Base-by-base conservation (phyloP, 2,329 filamentous ascomycete genomes). In the Coniochaeta pulveracea region DNA sequence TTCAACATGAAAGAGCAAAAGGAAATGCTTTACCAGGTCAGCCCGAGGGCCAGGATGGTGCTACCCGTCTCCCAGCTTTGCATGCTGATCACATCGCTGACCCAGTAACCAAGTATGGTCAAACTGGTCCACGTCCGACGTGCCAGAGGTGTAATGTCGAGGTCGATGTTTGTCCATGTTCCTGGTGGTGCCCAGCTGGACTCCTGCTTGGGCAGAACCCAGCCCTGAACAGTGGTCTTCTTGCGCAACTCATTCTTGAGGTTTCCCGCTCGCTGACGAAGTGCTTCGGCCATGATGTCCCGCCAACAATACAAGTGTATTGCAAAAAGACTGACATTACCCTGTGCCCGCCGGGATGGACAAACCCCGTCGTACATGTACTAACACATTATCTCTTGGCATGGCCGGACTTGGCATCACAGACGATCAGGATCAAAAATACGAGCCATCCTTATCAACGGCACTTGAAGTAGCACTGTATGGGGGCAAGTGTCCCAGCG, bases 11-110 rank as follows among this genome's bases (percentile, higher is more conserved):
- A n/a, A n/a, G n/a, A 3, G 22, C 6, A 22, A 26, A 7, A 12
- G 21, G 21, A n/a, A n/a, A 72, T n/a, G 6, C 18, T 28, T n/a
- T 31, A 31, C 28, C 43, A 47, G 19, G 45, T 46, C 22, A 48
- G 25, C 11, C 46, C 46, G 7, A 46, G 34, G 16, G 43, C 46
- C 12, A 48, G 23, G 25, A 48, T 48, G 22, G 37, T 36, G 27
- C 37, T 39, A 18, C 35, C 44, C 10, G 36, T 40, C 16, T 42
- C 40, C 45, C 44, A 47, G 28, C 40, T 43, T 32, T 48, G 46
- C n/a, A 40, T 40, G 12, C 29, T 41, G 18, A 47, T 38, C 15
- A 41, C 39, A 39, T 47, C 45, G 16, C 38, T 44, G 26, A 46
- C 33, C 44, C 44, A 49, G 37, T 47, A 49, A 9, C 44, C 47